Conservation (phyloP, 164 flowering plant genomes). For the Liquidambar formosana region DNA sequence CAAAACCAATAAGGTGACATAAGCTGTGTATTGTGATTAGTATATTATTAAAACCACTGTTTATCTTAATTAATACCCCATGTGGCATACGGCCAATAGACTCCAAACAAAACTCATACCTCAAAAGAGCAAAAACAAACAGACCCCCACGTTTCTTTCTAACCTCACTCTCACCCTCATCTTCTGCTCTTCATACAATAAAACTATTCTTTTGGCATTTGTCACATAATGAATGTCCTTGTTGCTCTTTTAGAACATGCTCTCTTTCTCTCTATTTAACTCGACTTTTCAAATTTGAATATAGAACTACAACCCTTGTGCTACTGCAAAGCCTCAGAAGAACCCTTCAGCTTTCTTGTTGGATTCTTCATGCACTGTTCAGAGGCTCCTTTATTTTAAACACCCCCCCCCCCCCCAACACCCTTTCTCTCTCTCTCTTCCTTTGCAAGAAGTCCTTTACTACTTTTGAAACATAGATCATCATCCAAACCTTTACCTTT, state of each 20-base stretch:
- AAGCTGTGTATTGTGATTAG: background rate
- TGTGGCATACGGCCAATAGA: constrained; percentile 32
- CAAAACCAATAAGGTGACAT: constrained; percentile 13
- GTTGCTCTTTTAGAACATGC: constrained; percentile 11
- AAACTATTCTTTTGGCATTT: constrained; percentile 19
- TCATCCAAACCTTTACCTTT: too few species aligned
- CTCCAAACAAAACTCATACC: constrained; percentile 38
- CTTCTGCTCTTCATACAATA: background rate
- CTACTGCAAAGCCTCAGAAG: constrained; percentile 10
- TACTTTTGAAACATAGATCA: too few species aligned
- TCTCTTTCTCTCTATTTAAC: background rate
- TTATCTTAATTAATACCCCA: constrained; percentile 22
- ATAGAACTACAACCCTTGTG: background rate
- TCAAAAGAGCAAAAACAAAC: constrained; percentile 35
- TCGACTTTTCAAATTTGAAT: background rate
- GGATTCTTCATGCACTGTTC: constrained; percentile 10
- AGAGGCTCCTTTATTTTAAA: too few species aligned
- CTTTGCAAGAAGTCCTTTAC: too few species aligned
- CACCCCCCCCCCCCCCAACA: too few species aligned
- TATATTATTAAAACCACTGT: background rate
- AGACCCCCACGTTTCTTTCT: constrained; percentile 13
- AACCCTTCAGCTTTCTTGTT: constrained; percentile 17
- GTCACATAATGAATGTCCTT: constrained; percentile 34
- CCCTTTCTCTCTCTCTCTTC: too few species aligned
- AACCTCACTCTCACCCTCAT: background rate